These are phyloP conservation scores for Letharia columbiana DNA, from an alignment of 495 filamentous ascomycete species.

Conservation along the genomic window DNA sequence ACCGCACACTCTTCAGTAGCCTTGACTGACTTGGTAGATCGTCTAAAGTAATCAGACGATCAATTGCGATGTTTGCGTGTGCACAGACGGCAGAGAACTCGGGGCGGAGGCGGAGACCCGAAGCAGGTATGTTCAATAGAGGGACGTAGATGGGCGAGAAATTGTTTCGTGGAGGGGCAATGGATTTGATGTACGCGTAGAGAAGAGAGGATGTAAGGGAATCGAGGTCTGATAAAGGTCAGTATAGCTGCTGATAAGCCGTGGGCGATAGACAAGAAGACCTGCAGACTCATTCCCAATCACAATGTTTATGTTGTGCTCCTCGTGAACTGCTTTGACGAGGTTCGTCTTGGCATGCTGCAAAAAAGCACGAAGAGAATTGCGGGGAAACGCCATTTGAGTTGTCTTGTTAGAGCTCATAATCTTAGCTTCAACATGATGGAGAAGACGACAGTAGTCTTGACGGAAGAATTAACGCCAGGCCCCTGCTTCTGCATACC, in stretches of 20 bases:
- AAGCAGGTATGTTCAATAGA: slow-evolving; percentile 62
- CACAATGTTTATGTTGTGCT: slow-evolving; percentile 20
- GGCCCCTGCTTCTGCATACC: too few relatives aligned
- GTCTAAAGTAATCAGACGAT: slow-evolving; percentile 37
- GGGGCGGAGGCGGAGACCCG: slow-evolving; percentile 64
- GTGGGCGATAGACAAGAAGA: background rate
- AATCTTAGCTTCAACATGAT: background rate
- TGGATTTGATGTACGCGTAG: slow-evolving; percentile 70
- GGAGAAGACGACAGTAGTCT: too few relatives aligned
- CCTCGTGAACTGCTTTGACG: slow-evolving; percentile 10
- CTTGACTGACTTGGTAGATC: slow-evolving; percentile 32
- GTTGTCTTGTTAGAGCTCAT: background rate
- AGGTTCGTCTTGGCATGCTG: slow-evolving; percentile 16
- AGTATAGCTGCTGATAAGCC: background rate
- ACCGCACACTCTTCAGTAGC: slow-evolving; percentile 35
- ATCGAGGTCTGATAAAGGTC: slow-evolving; percentile 65
- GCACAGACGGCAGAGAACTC: slow-evolving; percentile 53
- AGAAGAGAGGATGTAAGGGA: slow-evolving; percentile 80
- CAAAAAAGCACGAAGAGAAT: slow-evolving; percentile 23
- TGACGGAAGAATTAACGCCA: too few relatives aligned
- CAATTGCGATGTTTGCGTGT: slow-evolving; percentile 31
- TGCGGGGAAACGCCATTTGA: slow-evolving; percentile 24
- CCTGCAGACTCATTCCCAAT: slow-evolving; percentile 28
- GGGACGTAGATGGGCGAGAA: slow-evolving; percentile 61
- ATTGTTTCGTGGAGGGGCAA: slow-evolving; percentile 37